Evolutionary conservation across 108 stramenopile genomes (phyloP), one percentile per base, ranked within the genome.

Genomic region (Parietichytrium sp.): DNA sequence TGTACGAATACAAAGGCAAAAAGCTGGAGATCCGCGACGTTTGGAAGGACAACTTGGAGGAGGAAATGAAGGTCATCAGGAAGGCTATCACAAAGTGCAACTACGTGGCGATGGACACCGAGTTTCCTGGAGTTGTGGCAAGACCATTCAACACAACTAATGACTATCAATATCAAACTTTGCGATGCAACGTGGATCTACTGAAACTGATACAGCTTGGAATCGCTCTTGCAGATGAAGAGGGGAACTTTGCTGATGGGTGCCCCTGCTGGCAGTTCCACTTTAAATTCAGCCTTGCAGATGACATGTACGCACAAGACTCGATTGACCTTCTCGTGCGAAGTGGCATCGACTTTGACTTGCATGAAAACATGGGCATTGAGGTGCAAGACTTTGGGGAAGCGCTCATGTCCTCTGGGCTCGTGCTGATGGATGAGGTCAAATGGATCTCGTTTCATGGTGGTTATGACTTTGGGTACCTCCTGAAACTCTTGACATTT

Each of bases 221-320:
- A 31, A 79, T 99, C 26, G 85, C 91, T 15, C 96, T 99, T 80
- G 93, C 94, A 29, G 97, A 98, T 83, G 94, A 89, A 48, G 78
- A 96, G 52, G 98, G 98, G 36, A 95, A 97, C 81, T 91, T 92
- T 77, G 92, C 90, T 61, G 87, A 86, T 51, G 93, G 92, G 55
- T 97, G 96, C 91, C 93, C 94, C 52, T 95, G 94, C 85, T 99
- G 97, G 97, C 98, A 99, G 87, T 97, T 99, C 89, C 98, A 99
- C 88, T 98, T 99, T 85, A 87, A 91, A 72, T 99, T 98, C 84
- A 89, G 90, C 81, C 82, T 80, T 1, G 27, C 42, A 13, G 95
- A 93, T 79, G 98, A 99, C 88, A 97, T 98, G 93, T 98, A 96
- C 89, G 97, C 97, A 2, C 96, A 97, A 82, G 98, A 98, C 82